A percentile compares a stretch with the other conserved stretches of the same genome.
phyloP scores from a whole-genome alignment of 2,329 filamentous ascomycete genomes.

The Aureobasidium sp. region DNA sequence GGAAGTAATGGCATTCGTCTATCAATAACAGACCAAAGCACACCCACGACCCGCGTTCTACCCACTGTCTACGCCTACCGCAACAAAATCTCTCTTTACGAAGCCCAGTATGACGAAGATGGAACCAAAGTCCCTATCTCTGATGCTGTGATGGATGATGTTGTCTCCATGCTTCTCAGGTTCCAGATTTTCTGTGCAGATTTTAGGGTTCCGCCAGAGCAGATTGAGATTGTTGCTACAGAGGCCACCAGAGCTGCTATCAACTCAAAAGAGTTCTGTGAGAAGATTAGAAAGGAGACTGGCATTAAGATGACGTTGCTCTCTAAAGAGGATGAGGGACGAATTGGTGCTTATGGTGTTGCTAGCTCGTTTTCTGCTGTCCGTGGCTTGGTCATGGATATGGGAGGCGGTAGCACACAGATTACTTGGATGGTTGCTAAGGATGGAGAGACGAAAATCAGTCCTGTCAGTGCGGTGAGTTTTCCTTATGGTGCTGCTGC shows the following conservation, averaged over 20 bases:
- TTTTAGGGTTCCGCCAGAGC: slow-evolving; percentile 55
- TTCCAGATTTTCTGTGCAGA: slow-evolving; percentile 63
- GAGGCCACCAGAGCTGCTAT: slow-evolving; percentile 73
- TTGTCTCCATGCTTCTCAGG: slow-evolving; percentile 56
- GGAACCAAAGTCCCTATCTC: slow-evolving; percentile 44
- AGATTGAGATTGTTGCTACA: slow-evolving; percentile 70
- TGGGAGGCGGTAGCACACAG: slow-evolving; percentile 65
- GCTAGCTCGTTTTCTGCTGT: slow-evolving; percentile 62
- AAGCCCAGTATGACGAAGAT: slow-evolving; percentile 49
- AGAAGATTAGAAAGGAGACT: slow-evolving; percentile 53
- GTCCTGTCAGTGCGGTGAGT: slow-evolving; percentile 49
- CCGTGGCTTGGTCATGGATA: slow-evolving; percentile 70
- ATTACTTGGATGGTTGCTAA: slow-evolving; percentile 53
- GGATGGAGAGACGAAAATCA: slow-evolving; percentile 44
- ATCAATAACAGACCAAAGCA: slow-evolving; percentile 69
- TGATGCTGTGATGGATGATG: slow-evolving; percentile 50
- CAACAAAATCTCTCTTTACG: slow-evolving; percentile 74
- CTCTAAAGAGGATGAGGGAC: slow-evolving; percentile 67
- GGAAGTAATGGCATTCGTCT: slow-evolving; percentile 76
- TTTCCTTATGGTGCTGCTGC: slow-evolving; percentile 63
- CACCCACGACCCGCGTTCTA: slow-evolving; percentile 60
- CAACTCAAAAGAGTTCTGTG: slow-evolving; percentile 61
- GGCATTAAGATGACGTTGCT: slow-evolving; percentile 63
- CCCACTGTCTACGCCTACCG: slow-evolving; percentile 70
- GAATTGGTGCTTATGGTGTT: slow-evolving; percentile 72